Conservation (phyloP, 805 yeast species). For the Zygosaccharomyces kombuchaensis region DNA sequence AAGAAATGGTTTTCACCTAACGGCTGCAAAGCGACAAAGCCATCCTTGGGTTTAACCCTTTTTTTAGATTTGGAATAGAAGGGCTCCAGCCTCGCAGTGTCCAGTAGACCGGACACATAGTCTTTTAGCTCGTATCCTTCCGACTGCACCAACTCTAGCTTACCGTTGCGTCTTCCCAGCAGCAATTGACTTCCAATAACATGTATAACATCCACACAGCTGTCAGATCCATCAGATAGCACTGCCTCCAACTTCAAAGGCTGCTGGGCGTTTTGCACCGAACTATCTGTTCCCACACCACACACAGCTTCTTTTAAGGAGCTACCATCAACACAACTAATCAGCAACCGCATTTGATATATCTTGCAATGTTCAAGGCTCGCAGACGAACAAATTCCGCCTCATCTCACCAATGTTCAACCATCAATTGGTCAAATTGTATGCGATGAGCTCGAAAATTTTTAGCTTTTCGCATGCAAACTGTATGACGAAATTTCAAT, state of each 20-base stretch:
- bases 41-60: slow-evolving; percentile 35
- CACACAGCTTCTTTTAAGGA: slow-evolving; percentile 61
- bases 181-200: slow-evolving; percentile 36
- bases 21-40: slow-evolving; percentile 36
- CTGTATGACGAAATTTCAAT: neutral
- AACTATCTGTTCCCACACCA: slow-evolving; percentile 71
- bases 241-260: slow-evolving; percentile 52
- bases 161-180: slow-evolving; percentile 46
- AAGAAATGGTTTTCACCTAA: slow-evolving; percentile 30
- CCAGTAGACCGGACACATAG: slow-evolving; percentile 19
- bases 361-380: neutral
- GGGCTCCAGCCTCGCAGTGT: slow-evolving; percentile 22
- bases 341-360: slow-evolving; percentile 53
- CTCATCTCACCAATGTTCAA: neutral
- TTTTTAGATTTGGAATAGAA: slow-evolving; percentile 25
- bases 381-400: neutral
- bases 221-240: slow-evolving; percentile 39
- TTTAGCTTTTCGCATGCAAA: slow-evolving; percentile 1
- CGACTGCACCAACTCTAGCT: slow-evolving; percentile 37
- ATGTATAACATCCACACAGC: slow-evolving; percentile 37
- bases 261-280: slow-evolving; percentile 59
- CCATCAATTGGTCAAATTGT: neutral
- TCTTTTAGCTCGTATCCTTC: slow-evolving; percentile 22
- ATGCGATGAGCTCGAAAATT: slow-evolving; percentile 7
- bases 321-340: slow-evolving; percentile 65